Base-by-base conservation (phyloP, 2,329 filamentous ascomycete species). In the Rhynchosporium graminicola region DNA sequence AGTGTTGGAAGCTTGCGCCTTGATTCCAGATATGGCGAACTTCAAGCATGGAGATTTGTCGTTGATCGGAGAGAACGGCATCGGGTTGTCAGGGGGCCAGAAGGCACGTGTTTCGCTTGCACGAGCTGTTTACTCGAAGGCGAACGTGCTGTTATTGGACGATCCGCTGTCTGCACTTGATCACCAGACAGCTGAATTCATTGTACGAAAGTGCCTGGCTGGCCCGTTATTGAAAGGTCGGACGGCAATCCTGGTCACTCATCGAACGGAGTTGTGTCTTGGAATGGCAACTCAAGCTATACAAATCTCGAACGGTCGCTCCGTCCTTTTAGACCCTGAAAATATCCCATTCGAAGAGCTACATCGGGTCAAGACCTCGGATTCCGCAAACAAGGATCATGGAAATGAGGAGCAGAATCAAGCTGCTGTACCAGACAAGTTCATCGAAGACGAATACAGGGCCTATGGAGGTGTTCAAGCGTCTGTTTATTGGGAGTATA, bases 401-500 rank as follows among this genome's bases (percentile, higher is more conserved):
- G 52, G 56, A 42, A 50, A 73, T 0, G 73, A 75, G 3, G 77
- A 79, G 3, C 68, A 75, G 6, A 64, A 72, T 12, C 63, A 67
- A 7, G 56, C 60, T 9, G 84, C 84, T 0, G 77, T 86, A 12
- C 87, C 88, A 0, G 86, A 89, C 38, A 91, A 91, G 69, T 93
- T 94, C 70, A 87, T 92, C 51, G 87, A 92, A 70, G 90, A 93
- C 38, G 90, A 95, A 73, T 80, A 87, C 67, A 83, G 90, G 55
- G 87, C 84, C 0, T 83, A 90, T 63, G 92, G 92, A 20, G 87
- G 89, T 1, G 90, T 97, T 1, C 85, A 92, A 69, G 77, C 85
- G 10, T 82, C 82, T 6, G 87, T 96, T 0, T 97, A 96, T 72
- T 92, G 90, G 86, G 86, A 87, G 66, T 97, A 96, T 68, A 87